Evolutionary conservation across 495 filamentous ascomycete species (phyloP), one percentile per base, ranked within the genome.

Genomic region (Aspergillus taichungensis): DNA sequence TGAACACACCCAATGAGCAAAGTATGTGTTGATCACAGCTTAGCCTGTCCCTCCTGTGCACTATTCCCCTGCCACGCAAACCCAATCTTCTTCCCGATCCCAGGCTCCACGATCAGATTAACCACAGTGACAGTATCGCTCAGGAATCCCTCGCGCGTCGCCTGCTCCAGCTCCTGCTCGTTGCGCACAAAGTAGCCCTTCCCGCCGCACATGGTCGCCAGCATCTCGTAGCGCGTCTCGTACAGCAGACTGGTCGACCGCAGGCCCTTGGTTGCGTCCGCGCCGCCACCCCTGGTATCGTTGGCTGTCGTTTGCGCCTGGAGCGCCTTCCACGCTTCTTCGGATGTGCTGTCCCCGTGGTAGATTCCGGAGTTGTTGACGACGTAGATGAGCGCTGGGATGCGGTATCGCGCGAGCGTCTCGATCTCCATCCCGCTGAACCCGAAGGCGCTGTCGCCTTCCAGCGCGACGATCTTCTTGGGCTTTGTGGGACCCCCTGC

Each of bases 301-400:
- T 57, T 51, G 5, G 40, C 30, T 8, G 50, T 45, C 0, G 62
- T 72, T 32, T 66, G 60, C 13, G 56, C 49, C 49, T 69, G 73
- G 28, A 69, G 52, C 13, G 54, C 43, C 32, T 52, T 44, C 74
- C 73, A 78, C 12, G 58, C 61, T 6, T 59, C 59, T 6, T 54
- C 54, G 8, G 62, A 57, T 31, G 65, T 62, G 6, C 56, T 59
- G 37, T 78, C 76, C 0, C 80, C 80, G 36, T 76, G 73, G 57
- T 84, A 84, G 11, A 84, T 70, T 6, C 80, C 80, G 0, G 76
- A 73, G 52, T 84, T 84, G 52, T 83, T 84, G 34, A 83, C 67
- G 0, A 83, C 79, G 45, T 79, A 72, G 34, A 84, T 72, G 41
- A 84, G 55, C 8, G 80, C 63, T 32, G 80, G 77, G 62, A 84